These are phyloP conservation scores for Lentinula sp. DNA, from an alignment of 768 basidiomycete species.

Conservation along the genomic window DNA sequence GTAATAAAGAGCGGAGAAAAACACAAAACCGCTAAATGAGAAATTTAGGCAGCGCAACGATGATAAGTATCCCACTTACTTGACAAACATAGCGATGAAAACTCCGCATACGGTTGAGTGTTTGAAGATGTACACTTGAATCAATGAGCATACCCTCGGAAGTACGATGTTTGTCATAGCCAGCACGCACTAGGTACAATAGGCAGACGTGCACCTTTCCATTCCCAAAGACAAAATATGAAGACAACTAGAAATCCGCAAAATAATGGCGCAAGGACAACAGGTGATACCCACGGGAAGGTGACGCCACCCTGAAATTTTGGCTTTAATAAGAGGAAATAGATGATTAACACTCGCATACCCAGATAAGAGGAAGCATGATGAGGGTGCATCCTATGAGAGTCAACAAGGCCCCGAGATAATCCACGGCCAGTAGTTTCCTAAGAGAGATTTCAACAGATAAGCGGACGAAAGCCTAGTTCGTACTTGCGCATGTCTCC, in stretches of 20 bases:
- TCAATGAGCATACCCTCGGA: not conserved
- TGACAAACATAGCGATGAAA: constrained; percentile 65
- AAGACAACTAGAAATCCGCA: constrained; percentile 47
- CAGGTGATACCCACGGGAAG: constrained; percentile 65
- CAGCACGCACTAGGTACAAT: constrained; percentile 59
- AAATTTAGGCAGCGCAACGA: constrained; percentile 1
- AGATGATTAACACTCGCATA: constrained; percentile 18
- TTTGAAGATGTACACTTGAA: constrained; percentile 68
- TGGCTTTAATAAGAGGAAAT: not conserved
- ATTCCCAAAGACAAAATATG: constrained; percentile 68
- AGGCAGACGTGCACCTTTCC: constrained; percentile 62
- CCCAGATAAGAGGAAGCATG: constrained; percentile 71
- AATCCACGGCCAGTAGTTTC: constrained; percentile 65
- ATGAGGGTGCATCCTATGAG: constrained; percentile 57
- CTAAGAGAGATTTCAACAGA: constrained; percentile 18
- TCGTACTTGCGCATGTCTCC: constrained; percentile 48
- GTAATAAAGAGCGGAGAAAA: constrained; percentile 63
- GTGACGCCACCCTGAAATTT: constrained; percentile 55
- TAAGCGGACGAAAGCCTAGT: not conserved
- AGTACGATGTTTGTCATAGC: not conserved
- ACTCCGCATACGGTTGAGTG: constrained; percentile 61
- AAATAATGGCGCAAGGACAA: constrained; percentile 54
- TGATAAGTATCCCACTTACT: constrained; percentile 26
- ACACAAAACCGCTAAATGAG: constrained; percentile 45
- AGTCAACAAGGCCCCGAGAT: constrained; percentile 51